Base-by-base conservation (phyloP, 2,329 filamentous ascomycete genomes). In the Ophiocordyceps robertsii region DNA sequence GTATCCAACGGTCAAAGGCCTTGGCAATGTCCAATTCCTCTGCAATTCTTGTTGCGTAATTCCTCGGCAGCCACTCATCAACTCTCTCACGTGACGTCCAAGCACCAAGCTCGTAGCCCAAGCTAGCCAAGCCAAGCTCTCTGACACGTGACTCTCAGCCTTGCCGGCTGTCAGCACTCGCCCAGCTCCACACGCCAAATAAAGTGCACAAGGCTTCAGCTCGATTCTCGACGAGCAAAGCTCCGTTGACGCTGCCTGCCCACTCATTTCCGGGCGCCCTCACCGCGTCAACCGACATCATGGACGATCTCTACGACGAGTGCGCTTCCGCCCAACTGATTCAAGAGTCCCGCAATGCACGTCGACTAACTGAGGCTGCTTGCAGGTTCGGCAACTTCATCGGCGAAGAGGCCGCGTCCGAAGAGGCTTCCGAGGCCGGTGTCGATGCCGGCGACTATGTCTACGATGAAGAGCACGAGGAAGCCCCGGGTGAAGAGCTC, bases 271-370 rank as follows among this genome's bases (percentile, higher is more conserved):
- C 21, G 29, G 43, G 44, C 40, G 37, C 38, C 19, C 14, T 6
- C 36, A 19, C 27, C 44, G 40, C 38, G 50, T 43, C 43, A 49
- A 50, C 46, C 17, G 46, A 43, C 50, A 61, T 54, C 55, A 92
- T 95, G 88, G 89, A 95, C 70, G 89, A 95, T 65, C 80, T 95
- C 54, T 95, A 96, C 63, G 90, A 96, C 68, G 90, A 96, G 86
- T 93, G 69, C 49, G 67, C 29, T 44, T 37, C 40, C 40, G 12
- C 19, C 21, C 19, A 19, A 19, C 19, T 19, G 19, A 19, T 19
- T 19, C 19, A 19, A 19, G 19, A 19, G 19, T 19, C 19, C 19
- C 19, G 19, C 19, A 19, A 19, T 19, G 27, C n/a, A 19, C 11
- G n/a, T 29, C 13, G 12, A 16, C 16, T 27, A 12, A 32, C 41